Base-by-base conservation (phyloP, 2,329 filamentous ascomycete genomes). In the Hymenoscyphus albidus region DNA sequence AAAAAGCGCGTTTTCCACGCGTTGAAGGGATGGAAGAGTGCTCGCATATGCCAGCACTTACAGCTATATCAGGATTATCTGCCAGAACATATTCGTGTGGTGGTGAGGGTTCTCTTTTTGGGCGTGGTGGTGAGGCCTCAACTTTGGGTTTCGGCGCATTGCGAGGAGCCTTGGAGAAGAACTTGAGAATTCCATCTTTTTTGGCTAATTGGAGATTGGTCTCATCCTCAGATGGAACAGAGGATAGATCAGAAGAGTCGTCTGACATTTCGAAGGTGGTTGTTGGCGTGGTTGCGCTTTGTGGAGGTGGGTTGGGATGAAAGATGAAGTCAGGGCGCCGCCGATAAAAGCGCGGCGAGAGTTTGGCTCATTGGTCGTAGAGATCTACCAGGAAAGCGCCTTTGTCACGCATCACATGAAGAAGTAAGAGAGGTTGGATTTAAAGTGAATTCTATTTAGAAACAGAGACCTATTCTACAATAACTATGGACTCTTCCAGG, bases 21-120 rank as follows among this genome's bases (percentile, higher is more conserved):
- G 77, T 73, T 69, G 56, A 57, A 42, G 16, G 16, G 7, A 10
- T n/a, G 60, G 51, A 40, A 22, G 14, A 27, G 48, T 38, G 58
- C 32, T 13, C n/a, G 38, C 78, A 79, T 78, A 78, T 77, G 71
- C 69, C 68, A 70, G 68, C 65, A 91, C 93, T 79, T 84, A 97
- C 93, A 72, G 94, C 90, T 80, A 98, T 93, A 75, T 95, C 90
- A 68, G 90, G 85, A 77, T 96, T 97, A 77, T 98, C 94, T 67
- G 92, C 92, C 64, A 97, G 82, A 35, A 92, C 89, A 78, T 90
- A 91, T 82, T 97, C 92, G 77, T 97, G 94, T 9, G 92, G 88
- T 71, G 94, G 94, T 70, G 93, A 97, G 22, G 92, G 88, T 64
- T 90, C 88, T 76, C 94, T 85, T 82, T 95, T 96, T 74, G 86